Evolutionary conservation across 805 yeast species (phyloP), one percentile per base, ranked within the genome.

Genomic region (Ogataea nonfermentans): DNA sequence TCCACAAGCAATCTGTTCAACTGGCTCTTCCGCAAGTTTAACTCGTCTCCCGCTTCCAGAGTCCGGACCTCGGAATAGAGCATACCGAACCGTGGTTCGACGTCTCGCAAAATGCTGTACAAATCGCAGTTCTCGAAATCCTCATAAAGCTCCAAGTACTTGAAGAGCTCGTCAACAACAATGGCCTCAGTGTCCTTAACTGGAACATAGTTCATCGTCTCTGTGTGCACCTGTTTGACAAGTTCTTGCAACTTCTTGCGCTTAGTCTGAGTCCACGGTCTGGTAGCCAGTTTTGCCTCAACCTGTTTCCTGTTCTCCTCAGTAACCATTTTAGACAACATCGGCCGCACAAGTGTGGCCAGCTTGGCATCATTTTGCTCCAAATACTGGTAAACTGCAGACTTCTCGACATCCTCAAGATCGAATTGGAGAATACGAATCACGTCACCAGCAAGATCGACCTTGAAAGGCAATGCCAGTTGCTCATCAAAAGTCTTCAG

Each of bases 31-130:
- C 54, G 49, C 24, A 47, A 32, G 26, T 48, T 41, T 20, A 55
- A 40, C 23, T 23, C 43, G 6, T 42, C 46, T 12, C 54, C 59
- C 30, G 51, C 43, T 11, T 41, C 49, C 11, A 53, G 37, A 8
- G 37, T 29, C 32, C 50, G 47, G 32, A 55, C 52, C 14, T 47
- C 49, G 6, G 40, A 33, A 10, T 59, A 32, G 16, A 52, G 39
- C 6, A 45, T 27, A 1, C 57, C 52, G 46, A 59, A 57, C 27
- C 32, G 31, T 9, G 52, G 43, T 40, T 59, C 64, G 24, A 56
- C 39, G 25, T 47, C 48, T n/a, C 46, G 31, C 16, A 61, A 38
- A 6, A 54, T 35, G 16, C 46, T 35, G 28, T 37, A 53, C 25
- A 59, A 40, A 32, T 53, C 48, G 6, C 62, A 46, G 12, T 43